Conservation (phyloP, 225 moss, liverwort and hornwort species). For the Pseudoscleropodium purum region DNA sequence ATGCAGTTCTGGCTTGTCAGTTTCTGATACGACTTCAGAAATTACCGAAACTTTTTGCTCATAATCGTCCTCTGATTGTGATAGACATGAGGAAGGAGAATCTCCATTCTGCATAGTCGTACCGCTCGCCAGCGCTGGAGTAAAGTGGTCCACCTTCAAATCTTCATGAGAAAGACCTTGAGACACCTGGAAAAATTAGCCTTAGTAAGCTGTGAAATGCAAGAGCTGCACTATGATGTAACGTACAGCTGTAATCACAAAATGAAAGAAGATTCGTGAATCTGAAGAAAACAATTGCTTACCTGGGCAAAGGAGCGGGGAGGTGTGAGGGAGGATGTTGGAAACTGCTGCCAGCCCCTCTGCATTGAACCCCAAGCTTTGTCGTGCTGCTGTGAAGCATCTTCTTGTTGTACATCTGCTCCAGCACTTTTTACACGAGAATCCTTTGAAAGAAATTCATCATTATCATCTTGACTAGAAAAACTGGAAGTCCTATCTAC, state of each 20-base stretch:
- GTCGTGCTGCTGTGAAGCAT: constrained; percentile 7
- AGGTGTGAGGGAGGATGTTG: constrained; percentile 35
- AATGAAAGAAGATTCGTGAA: not conserved
- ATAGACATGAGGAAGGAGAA: constrained; percentile 21
- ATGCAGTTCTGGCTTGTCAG: constrained; percentile 29
- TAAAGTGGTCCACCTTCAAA: constrained; percentile 6
- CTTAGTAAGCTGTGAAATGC: not conserved
- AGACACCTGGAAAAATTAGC: constrained; percentile 17
- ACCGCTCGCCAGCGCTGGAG: constrained; percentile 22
- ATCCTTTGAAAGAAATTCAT: constrained; percentile 26
- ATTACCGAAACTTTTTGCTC: constrained; percentile 21
- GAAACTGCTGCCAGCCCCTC: constrained; percentile 48
- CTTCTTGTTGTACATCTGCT: constrained; percentile 35
- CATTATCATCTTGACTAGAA: constrained; percentile 28
- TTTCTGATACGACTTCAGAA: constrained; percentile 15
- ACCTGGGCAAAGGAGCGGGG: constrained; percentile 46
- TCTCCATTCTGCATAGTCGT: constrained; percentile 26
- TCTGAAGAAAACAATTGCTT: not conserved
- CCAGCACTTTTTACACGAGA: constrained; percentile 13
- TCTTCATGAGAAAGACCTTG: constrained; percentile 33
- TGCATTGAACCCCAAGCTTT: constrained; percentile 38
- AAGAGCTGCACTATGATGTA: not conserved
- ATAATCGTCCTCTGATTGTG: constrained; percentile 30
- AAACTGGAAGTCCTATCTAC: constrained; percentile 35
- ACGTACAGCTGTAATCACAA: not conserved